phyloP scores from a whole-genome alignment of 805 yeast species.

The Zygosaccharomyces kombuchaensis region DNA sequence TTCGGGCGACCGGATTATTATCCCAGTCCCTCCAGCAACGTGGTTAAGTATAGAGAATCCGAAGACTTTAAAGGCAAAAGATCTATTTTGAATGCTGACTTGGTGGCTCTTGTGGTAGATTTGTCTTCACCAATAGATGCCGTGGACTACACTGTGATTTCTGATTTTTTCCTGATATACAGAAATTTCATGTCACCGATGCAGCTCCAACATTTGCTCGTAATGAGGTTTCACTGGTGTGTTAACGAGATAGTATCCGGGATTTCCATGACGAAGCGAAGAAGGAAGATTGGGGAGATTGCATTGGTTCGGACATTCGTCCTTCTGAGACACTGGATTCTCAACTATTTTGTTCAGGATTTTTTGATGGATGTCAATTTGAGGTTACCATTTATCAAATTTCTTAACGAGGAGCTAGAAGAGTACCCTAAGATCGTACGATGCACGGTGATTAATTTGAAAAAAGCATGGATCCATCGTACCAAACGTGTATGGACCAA shows the following conservation, averaged over 20 bases:
- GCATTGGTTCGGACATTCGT: conserved; percentile 81
- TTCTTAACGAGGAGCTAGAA: conserved; percentile 37
- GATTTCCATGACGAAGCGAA: conserved; percentile 12
- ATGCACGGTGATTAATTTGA: conserved; percentile 43
- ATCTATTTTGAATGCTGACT: conserved; percentile 26
- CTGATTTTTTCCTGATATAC: conserved; percentile 84
- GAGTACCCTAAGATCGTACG: conserved; percentile 26
- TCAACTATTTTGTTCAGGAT: conserved; percentile 84
- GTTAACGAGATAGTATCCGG: conserved; percentile 36
- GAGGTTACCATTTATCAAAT: conserved; percentile 41
- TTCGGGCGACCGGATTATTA: conserved; percentile 28
- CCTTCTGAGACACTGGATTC: conserved; percentile 80
- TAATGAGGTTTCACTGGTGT: conserved; percentile 72
- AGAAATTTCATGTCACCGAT: conserved; percentile 61
- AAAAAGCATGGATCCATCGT: conserved; percentile 45
- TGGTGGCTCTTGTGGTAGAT: conserved; percentile 46
- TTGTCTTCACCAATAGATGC: conserved; percentile 63
- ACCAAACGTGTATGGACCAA: conserved; percentile 29
- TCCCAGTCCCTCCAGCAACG: conserved; percentile 29
- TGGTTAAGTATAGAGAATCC: conserved; percentile 20
- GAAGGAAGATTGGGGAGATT: conserved; percentile 51
- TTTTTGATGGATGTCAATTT: conserved; percentile 53
- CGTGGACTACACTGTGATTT: conserved; percentile 70
- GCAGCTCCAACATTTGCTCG: conserved; percentile 55
- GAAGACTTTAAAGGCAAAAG: conserved; percentile 10